phyloP scores from a whole-genome alignment of 169 alveolate genomes.

The Plasmodium coatneyi region DNA sequence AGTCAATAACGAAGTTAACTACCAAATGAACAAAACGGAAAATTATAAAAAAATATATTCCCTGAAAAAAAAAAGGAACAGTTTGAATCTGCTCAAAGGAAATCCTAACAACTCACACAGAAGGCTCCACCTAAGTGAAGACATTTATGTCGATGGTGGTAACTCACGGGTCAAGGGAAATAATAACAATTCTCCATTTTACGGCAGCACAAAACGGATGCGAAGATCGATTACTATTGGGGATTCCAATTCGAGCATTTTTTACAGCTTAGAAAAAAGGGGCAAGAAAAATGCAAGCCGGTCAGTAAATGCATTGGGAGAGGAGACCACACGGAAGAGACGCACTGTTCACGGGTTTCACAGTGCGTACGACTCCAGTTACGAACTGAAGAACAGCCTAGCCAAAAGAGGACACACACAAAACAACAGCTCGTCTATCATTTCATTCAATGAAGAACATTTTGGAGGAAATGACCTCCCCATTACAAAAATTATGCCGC shows the following conservation, averaged over 20 bases:
- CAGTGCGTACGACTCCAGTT: conserved; percentile 2
- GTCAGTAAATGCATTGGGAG: not conserved
- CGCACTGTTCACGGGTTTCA: not conserved
- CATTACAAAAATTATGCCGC: not conserved
- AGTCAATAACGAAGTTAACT: conserved; percentile 19
- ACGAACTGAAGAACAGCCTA: conserved; percentile 7
- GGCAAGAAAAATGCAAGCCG: not conserved
- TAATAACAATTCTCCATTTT: not conserved
- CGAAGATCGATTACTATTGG: not conserved
- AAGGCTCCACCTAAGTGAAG: conserved; percentile 3
- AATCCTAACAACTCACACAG: not conserved
- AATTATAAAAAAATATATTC: conserved; percentile 15
- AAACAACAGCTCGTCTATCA: conserved; percentile 4
- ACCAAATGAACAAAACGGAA: not conserved
- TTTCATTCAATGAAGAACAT: conserved; percentile 13
- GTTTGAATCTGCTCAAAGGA: not conserved
- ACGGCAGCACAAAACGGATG: not conserved
- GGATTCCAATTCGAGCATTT: not conserved
- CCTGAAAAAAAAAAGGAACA: conserved; percentile 8
- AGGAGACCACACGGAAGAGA: not conserved
- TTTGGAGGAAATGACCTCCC: not conserved
- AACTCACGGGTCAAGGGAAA: not conserved
- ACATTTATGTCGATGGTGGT: not conserved
- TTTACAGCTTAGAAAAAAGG: not conserved
- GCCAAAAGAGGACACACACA: not conserved